Evolutionary conservation across 805 yeast species (phyloP), one percentile per base, ranked within the genome.

Genomic region (Millerago galiae): DNA sequence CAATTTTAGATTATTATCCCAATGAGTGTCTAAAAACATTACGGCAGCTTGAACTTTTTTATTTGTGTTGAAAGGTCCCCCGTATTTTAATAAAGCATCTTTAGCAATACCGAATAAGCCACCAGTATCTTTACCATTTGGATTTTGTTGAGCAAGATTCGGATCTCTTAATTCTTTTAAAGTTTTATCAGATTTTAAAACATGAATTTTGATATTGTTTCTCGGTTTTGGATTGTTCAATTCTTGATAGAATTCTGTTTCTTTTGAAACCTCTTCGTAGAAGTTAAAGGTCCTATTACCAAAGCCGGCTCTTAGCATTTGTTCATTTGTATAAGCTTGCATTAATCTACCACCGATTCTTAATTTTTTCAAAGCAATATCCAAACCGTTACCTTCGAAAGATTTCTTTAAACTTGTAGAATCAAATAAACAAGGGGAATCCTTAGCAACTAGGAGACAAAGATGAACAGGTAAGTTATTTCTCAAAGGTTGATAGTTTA

Each of bases 281-380:
- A 88, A 83, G 47, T 77, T 77, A 62, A 88, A 88, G 4, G 84
- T 71, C 46, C 97, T 67, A 49, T 80, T 75, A 10, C 96, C 95
- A 56, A 86, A 75, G 0, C 93, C 90, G 36, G 77, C 73, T 32
- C 81, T 66, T 41, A 78, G 61, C 95, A 91, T 87, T 57, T 89
- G 96, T 52, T 90, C 97, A 52, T 79, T 80, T 0, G 97, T 90
- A 60, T 75, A 89, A 1, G 96, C 95, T 54, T 87, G 91, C 95
- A 87, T 86, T 61, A 90, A 61, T 52, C 95, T 71, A 5, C 84
- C 95, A 4, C 86, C 96, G 46, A 88, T 76, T 53, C 93, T 76
- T 49, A 91, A 59, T 58, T 87, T 87, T 49, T 67, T 69, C 15
- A 84, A 65, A 1, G 96, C 96, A 5, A 80, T 59, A n/a, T 79